A percentile compares a stretch with the other conserved stretches of the same genome.
phyloP scores from a whole-genome alignment of 2,329 filamentous ascomycete species.

The Triangularia verruculosa region DNA sequence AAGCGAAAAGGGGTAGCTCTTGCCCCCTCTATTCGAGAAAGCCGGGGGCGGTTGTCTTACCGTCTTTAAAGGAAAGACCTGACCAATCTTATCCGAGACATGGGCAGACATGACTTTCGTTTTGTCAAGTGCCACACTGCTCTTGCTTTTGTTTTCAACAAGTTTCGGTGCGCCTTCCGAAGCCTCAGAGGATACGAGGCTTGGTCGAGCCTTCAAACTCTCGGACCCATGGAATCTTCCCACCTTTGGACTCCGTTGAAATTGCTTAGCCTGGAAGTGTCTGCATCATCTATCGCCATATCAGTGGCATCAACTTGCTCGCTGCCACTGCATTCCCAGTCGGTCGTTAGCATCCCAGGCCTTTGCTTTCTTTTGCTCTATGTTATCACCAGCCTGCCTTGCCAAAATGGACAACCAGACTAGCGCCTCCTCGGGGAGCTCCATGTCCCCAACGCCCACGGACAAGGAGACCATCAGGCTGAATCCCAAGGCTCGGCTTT shows the following conservation, averaged over 20 bases:
- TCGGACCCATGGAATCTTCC: neutral
- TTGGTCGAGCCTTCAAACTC: neutral
- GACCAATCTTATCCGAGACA: neutral
- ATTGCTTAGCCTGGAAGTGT: neutral
- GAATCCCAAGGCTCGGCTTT: slow-evolving; percentile 1
- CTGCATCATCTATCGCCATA: neutral
- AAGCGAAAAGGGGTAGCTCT: neutral
- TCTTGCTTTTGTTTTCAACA: neutral
- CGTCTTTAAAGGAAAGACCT: neutral
- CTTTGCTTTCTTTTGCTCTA: neutral
- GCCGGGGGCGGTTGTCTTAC: neutral
- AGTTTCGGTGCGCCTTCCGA: neutral
- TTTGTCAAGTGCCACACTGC: neutral
- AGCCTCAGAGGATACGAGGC: neutral
- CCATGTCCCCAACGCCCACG: neutral
- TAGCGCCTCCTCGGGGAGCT: neutral
- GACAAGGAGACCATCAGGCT: neutral
- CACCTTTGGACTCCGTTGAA: neutral
- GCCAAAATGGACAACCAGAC: neutral
- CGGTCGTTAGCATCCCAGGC: neutral
- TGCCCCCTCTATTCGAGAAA: neutral
- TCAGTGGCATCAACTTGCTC: neutral
- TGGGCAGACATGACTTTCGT: neutral
- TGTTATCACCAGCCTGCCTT: slow-evolving; percentile 7
- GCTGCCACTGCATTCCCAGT: neutral